These are phyloP conservation scores for Botrytis medusae DNA, from an alignment of 2,329 filamentous ascomycete species.

Conservation along the genomic window DNA sequence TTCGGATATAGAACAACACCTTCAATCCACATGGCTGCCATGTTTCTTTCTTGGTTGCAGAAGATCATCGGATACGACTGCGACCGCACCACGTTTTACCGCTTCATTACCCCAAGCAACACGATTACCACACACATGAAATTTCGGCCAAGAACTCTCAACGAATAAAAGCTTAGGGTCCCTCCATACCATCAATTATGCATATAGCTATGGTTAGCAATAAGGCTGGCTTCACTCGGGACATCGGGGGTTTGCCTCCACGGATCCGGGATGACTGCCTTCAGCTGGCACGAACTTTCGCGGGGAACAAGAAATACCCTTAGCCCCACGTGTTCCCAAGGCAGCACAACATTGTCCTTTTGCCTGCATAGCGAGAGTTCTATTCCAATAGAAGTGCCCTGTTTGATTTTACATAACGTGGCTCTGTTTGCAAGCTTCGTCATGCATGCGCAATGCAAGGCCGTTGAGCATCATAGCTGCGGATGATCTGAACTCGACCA, in stretches of 20 bases:
- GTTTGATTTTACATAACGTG: not conserved
- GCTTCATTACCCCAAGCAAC: not conserved
- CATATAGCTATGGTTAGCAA: constrained; percentile 3
- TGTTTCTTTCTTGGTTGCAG: not conserved
- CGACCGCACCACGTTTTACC: not conserved
- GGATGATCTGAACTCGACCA: not conserved
- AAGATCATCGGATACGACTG: not conserved
- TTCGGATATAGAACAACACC: not conserved
- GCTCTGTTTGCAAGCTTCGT: not conserved
- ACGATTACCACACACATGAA: constrained; percentile 16
- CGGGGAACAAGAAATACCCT: not conserved
- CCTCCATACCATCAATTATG: not conserved
- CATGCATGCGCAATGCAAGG: not conserved
- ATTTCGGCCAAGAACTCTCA: not conserved
- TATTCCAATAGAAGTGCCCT: not conserved
- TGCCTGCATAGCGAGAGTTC: not conserved
- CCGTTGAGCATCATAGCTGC: not conserved
- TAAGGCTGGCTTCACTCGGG: not conserved
- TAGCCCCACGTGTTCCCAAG: not conserved
- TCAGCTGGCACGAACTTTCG: not conserved
- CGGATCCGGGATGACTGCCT: not conserved
- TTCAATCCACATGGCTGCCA: constrained; percentile 7
- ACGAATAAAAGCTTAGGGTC: not conserved
- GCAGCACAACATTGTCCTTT: not conserved
- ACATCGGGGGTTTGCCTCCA: constrained; percentile 1